Evolutionary conservation across 768 basidiomycete species (phyloP), one percentile per base, ranked within the genome.

Genomic region (Panaeolus cyanescens): DNA sequence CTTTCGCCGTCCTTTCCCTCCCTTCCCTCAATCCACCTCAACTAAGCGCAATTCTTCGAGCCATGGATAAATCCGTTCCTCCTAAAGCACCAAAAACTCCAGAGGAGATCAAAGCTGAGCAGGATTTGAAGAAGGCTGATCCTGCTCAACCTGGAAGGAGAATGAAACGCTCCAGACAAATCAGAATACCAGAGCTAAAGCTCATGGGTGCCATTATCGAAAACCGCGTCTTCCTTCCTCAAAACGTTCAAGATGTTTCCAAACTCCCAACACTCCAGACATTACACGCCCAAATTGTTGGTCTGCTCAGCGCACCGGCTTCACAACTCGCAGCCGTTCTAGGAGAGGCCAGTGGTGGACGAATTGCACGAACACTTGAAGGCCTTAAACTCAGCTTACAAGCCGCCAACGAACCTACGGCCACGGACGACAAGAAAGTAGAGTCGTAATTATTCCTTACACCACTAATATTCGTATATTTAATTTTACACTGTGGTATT

Each of bases 181-280:
- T 78, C 32, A 72, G 85, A 66, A 73, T 79, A 30, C 92, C 92
- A 5, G 88, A 91, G 67, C 72, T 96, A 59, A 83, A 77, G 67
- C 75, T 96, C 25, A 80, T 94, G 60, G 93, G 90, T 25, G 93
- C 91, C 32, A 71, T 97, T 56, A 81, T 96, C 62, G 95, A 96
- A 68, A 88, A 88, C 33, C 79, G 83, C 62, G 79, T 92, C 59
- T 84, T 95, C 71, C 77, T 86, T 56, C 80, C 84, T 19, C 74
- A 80, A 9, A 81, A 82, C 5, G 76, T 95, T 58, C 77, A 80
- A 69, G 80, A 85, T 13, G 85, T 95, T 4, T 85, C 88, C 32
- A 85, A 86, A 66, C 75, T 96, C 56, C 95, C 95, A 20, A 85
- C 89, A 42, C 74, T 96, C 68, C 90, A 91, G 36, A 88, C 85